Percentiles rank a stretch among this genome's conserved stretches.
These are phyloP conservation scores for Saccharum spontaneum DNA, from an alignment of 176 grass and related monocot genomes.

Conservation along the genomic window DNA sequence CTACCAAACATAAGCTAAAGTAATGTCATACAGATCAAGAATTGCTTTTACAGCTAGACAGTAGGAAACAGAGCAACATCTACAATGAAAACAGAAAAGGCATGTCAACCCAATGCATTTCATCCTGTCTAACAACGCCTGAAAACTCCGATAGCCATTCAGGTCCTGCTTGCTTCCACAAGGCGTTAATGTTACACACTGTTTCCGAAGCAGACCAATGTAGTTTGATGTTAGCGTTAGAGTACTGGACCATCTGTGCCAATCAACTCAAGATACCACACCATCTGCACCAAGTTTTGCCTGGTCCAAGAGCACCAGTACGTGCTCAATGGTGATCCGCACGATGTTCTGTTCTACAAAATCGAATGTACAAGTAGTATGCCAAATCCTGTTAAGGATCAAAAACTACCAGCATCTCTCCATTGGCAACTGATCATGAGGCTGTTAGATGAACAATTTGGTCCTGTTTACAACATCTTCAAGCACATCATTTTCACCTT, in stretches of 20 bases:
- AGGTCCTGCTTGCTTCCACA: no score
- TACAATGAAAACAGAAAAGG: background rate
- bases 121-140: no score
- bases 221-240: background rate
- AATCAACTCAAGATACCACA: background rate
- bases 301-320: background rate
- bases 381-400: background rate
- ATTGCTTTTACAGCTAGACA: background rate
- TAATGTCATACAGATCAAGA: background rate
- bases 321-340: background rate
- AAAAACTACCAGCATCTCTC: background rate
- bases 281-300: background rate
- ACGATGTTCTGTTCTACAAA: background rate
- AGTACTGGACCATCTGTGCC: background rate
- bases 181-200: no score
- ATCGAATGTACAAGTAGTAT: background rate
- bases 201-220: background rate
- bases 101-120: no score
- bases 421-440: no score
- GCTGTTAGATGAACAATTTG: background rate
- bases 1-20: background rate
- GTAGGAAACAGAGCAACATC: background rate
- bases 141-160: no score
- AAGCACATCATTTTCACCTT: background rate
- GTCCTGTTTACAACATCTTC: background rate